phyloP scores from a whole-genome alignment of 2,329 filamentous ascomycete genomes.

The Pseudocercospora fijiensis region DNA sequence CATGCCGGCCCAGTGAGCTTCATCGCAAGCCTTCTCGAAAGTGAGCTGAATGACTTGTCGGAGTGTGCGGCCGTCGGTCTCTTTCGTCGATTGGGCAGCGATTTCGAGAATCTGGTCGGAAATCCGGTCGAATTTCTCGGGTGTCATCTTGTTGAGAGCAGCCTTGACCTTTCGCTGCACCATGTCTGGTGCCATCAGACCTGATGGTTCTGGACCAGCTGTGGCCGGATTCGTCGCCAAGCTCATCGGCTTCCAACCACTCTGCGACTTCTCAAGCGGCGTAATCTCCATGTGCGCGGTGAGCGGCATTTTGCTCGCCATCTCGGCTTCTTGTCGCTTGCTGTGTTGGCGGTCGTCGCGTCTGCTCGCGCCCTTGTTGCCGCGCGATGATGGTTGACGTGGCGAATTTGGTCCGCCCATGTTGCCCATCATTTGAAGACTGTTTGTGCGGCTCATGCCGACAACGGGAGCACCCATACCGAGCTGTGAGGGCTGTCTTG shows the following conservation, averaged over 20 bases:
- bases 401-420: conserved; percentile 67
- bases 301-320: conserved; percentile 86
- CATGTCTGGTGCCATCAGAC: conserved; percentile 79
- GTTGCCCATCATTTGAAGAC: conserved; percentile 58
- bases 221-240: conserved; percentile 52
- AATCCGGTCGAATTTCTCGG: conserved; percentile 97
- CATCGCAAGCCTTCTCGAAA: conserved; percentile 98
- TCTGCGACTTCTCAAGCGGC: conserved; percentile 68
- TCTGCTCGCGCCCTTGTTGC: conserved; percentile 66
- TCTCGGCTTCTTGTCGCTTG: conserved; percentile 62
- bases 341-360: conserved; percentile 52
- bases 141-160: conserved; percentile 99
- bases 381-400: conserved; percentile 48
- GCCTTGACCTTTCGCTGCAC: conserved; percentile 99
- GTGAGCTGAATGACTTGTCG: conserved; percentile 98
- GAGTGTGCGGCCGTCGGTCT: conserved; percentile 87
- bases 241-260: conserved; percentile 87
- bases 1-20: conserved; percentile 98
- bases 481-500: conserved; percentile 59
- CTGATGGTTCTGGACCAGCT: conserved; percentile 45
- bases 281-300: conserved; percentile 80
- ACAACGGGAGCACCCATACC: conserved; percentile 43
- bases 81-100: conserved; percentile 91
- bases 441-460: conserved; percentile 63
- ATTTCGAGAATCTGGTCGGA: conserved; percentile 90